A percentile compares a stretch with the other conserved stretches of the same genome.
These are phyloP conservation scores for Chloris gayana DNA, from an alignment of 176 grass and related monocot genomes.

Conservation along the genomic window DNA sequence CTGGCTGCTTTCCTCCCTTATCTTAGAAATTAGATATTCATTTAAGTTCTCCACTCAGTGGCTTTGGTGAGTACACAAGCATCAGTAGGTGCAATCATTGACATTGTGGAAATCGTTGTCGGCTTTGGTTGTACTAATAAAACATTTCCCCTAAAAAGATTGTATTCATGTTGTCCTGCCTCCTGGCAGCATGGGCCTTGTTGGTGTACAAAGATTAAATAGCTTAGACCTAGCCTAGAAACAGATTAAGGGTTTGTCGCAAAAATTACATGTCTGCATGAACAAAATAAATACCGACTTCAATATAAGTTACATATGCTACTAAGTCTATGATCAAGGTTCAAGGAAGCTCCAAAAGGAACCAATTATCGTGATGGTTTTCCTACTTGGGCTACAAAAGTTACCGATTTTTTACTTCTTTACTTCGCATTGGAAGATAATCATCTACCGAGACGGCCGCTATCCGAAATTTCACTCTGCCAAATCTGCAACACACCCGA, in stretches of 20 bases:
- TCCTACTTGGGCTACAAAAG: slow-evolving; percentile 17
- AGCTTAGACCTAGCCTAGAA: background rate
- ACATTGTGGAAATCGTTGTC: background rate
- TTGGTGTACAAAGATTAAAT: background rate
- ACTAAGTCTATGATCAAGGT: background rate
- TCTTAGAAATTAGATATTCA: no score
- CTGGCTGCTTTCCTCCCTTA: no score
- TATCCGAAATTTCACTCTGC: slow-evolving; percentile 47
- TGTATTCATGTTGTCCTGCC: background rate
- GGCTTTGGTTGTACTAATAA: background rate
- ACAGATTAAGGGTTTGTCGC: background rate
- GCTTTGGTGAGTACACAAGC: no score
- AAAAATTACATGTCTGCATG: background rate
- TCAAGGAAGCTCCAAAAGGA: slow-evolving; percentile 12
- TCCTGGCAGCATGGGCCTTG: background rate
- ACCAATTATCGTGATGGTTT: background rate
- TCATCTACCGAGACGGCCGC: slow-evolving; percentile 59
- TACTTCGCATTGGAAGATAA: slow-evolving; percentile 89
- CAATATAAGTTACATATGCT: background rate
- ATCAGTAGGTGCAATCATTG: background rate
- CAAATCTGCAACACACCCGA: slow-evolving; percentile 47
- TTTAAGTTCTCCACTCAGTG: no score
- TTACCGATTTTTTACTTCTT: slow-evolving; percentile 89
- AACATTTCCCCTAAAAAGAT: background rate
- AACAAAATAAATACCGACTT: background rate